Base-by-base conservation (phyloP, 2,329 filamentous ascomycete genomes). In the Claviceps sp. region DNA sequence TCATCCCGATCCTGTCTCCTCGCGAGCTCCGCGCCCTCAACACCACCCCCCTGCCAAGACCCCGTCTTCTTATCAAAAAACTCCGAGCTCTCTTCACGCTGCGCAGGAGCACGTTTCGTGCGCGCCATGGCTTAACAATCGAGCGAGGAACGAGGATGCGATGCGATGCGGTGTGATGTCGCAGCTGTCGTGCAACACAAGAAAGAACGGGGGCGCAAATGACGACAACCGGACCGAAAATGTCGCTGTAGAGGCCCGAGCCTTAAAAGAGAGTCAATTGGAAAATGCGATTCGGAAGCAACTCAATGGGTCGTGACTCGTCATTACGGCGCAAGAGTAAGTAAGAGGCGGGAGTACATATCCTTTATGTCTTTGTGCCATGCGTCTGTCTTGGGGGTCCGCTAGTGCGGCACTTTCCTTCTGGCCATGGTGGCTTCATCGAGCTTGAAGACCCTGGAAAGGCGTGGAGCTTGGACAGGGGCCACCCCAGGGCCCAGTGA, bases 91-190 rank as follows among this genome's bases (percentile, higher is more conserved):
- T 79, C 70, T 58, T 80, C 77, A 63, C 84, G 80, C 65, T 80
- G 77, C 53, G 84, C 68, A 9, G 85, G 82, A 41, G 77, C 71
- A 67, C 87, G 83, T 68, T 89, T 89, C 52, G 76, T 77, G 61
- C 85, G 80, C 54, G 84, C 85, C 85, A 89, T 89, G 57, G 57
- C 51, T 18, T 4, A 18, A 34, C 30, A 34, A 4, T 34, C 7
- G 37, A 38, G 13, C 14, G 37, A 40, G 14, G 22, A 26, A 22
- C 20, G 37, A 41, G 18, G 37, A 16, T 20, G n/a, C 11, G 40
- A 42, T 30, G 26, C 7, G 3, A 8, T 41, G 14, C 18, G 38
- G n/a, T 41, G 16, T 8, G 37, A 16, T 14, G n/a, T n/a, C n/a
- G 13, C 37, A 16, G 7, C 13, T 40, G 37, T 40, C 13, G 37